A percentile compares a stretch with the other conserved stretches of the same genome.
phyloP scores from a whole-genome alignment of 75 land plant species.

The Pinus tabuliformis region DNA sequence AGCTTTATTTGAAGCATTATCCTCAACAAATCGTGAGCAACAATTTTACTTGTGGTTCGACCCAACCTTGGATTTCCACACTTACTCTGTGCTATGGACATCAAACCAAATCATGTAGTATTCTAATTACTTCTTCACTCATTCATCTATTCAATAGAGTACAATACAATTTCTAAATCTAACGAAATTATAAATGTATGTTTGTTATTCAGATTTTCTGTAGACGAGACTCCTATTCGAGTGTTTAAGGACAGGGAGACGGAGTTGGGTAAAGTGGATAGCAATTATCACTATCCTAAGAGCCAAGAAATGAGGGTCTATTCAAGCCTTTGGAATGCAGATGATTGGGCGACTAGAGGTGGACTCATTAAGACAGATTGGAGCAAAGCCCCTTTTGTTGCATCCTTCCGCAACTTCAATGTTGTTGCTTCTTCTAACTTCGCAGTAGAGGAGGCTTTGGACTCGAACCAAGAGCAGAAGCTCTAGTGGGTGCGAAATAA shows the following conservation, averaged over 20 bases:
- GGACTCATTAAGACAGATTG: not conserved
- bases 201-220: constrained; percentile 28
- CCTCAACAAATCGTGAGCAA: constrained; percentile 44
- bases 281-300: not conserved
- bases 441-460: not conserved
- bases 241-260: constrained; percentile 27
- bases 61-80: constrained; percentile 55
- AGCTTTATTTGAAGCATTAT: too few species aligned
- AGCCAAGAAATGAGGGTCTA: not conserved
- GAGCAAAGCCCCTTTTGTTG: not conserved
- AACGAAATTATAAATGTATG: not conserved
- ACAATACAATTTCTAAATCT: too few species aligned
- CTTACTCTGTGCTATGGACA: constrained; percentile 47
- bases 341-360: constrained; percentile 20
- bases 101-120: constrained; percentile 24
- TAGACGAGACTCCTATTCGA: constrained; percentile 47
- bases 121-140: too few species aligned
- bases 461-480: not conserved
- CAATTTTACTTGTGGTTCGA: constrained; percentile 81
- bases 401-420: not conserved
- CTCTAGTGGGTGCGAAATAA: constrained; percentile 17
- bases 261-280: constrained; percentile 10
- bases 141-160: too few species aligned
- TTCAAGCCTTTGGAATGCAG: constrained; percentile 8
- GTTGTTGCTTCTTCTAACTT: too few species aligned